These are phyloP conservation scores for Clonostachys rhizophaga DNA, from an alignment of 2,329 filamentous ascomycete species.

Conservation along the genomic window DNA sequence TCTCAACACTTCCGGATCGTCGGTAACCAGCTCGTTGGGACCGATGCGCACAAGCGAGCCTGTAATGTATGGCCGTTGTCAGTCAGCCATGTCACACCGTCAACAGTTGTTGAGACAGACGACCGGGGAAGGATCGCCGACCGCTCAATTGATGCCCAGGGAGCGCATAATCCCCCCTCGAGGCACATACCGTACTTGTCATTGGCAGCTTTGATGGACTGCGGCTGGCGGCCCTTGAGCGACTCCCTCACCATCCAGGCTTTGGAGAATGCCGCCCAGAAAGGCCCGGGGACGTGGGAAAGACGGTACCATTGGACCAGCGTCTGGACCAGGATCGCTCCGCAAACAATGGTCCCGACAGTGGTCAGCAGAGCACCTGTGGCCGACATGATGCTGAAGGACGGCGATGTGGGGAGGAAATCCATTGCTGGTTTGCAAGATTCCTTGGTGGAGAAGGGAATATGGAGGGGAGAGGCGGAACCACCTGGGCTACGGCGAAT, in stretches of 20 bases:
- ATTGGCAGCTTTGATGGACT: conserved; percentile 12
- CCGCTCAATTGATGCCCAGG: neutral
- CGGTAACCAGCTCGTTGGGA: conserved; percentile 25
- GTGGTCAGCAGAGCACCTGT: neutral
- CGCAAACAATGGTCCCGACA: conserved; percentile 5
- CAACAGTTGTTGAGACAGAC: too few relatives aligned
- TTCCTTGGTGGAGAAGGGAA: neutral
- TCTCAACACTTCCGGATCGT: conserved; percentile 22
- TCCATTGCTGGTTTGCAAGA: neutral
- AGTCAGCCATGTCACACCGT: too few relatives aligned
- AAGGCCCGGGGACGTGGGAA: conserved; percentile 24
- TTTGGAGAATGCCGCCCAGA: conserved; percentile 22
- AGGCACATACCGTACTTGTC: conserved; percentile 15
- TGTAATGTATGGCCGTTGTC: conserved; percentile 3
- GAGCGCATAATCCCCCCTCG: neutral
- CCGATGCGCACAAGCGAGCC: conserved; percentile 26
- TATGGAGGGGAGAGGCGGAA: too few relatives aligned
- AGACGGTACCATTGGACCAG: conserved; percentile 19
- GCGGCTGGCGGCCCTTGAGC: conserved; percentile 14
- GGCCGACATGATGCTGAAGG: neutral
- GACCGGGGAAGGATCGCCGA: too few relatives aligned
- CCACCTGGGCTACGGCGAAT: too few relatives aligned
- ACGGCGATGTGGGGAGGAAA: neutral
- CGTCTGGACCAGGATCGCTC: conserved; percentile 7
- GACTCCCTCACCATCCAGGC: conserved; percentile 20